phyloP scores from a whole-genome alignment of 2,329 filamentous ascomycete species.

The Colletotrichum noveboracense region DNA sequence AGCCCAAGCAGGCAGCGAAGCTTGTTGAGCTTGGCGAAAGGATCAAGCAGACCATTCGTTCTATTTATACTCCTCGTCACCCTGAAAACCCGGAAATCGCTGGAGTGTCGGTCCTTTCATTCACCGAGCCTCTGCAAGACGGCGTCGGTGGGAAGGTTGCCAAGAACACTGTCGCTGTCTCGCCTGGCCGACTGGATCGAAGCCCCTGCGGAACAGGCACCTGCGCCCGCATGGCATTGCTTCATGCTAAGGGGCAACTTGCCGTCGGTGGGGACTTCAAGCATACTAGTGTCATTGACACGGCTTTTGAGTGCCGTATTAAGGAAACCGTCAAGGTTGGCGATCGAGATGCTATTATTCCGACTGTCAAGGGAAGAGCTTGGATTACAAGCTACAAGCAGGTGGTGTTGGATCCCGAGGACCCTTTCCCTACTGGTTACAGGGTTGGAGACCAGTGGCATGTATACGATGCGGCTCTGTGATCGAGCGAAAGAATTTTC shows the following conservation, averaged over 20 bases:
- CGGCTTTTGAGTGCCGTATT: constrained; percentile 42
- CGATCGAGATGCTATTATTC: constrained; percentile 40
- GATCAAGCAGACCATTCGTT: constrained; percentile 45
- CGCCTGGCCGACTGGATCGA: constrained; percentile 48
- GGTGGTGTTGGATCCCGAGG: constrained; percentile 44
- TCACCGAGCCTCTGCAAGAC: constrained; percentile 38
- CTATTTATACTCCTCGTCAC: constrained; percentile 40
- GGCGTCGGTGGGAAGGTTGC: constrained; percentile 31
- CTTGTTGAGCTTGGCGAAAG: constrained; percentile 46
- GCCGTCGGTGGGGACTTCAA: constrained; percentile 38
- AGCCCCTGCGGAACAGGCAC: constrained; percentile 53
- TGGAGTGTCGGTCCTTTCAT: constrained; percentile 43
- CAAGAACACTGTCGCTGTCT: constrained; percentile 47
- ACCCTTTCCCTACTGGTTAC: constrained; percentile 46
- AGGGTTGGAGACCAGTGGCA: background rate
- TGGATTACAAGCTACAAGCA: constrained; percentile 52
- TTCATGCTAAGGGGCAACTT: constrained; percentile 45
- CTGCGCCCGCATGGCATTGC: constrained; percentile 45
- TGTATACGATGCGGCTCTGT: background rate
- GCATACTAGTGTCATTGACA: constrained; percentile 47
- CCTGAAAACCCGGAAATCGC: constrained; percentile 45
- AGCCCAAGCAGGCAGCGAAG: constrained; percentile 33
- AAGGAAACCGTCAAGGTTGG: constrained; percentile 40
- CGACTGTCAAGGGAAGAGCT: constrained; percentile 45
- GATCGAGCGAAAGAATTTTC: background rate